Evolutionary conservation across 2,329 filamentous ascomycete genomes (phyloP).

Genomic region (Stagonosporopsis cucurbitacearum): DNA sequence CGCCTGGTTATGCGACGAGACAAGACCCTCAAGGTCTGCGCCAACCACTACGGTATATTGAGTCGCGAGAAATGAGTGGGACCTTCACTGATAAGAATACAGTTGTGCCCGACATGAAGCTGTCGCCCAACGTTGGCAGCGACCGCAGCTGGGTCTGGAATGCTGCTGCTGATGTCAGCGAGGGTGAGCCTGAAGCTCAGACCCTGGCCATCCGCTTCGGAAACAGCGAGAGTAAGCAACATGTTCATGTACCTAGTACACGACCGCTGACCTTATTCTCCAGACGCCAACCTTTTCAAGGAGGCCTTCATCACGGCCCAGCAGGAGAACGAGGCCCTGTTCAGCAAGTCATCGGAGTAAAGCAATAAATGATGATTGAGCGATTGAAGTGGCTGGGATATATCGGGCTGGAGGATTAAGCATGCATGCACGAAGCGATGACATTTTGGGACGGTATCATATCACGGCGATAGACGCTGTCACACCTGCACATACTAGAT

Average conservation of each 20-base stretch:
- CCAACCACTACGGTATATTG: slow-evolving; percentile 94
- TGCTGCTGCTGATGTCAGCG: slow-evolving; percentile 94
- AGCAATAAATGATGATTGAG: slow-evolving; percentile 30
- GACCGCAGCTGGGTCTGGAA: slow-evolving; percentile 99
- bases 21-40: slow-evolving; percentile 99
- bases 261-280: background rate
- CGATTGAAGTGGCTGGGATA: slow-evolving; percentile 6
- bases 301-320: slow-evolving; percentile 96
- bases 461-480: slow-evolving; percentile 40
- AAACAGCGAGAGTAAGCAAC: slow-evolving; percentile 84
- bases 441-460: slow-evolving; percentile 38
- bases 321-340: slow-evolving; percentile 91
- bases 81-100: slow-evolving; percentile 30
- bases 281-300: slow-evolving; percentile 97
- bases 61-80: slow-evolving; percentile 14
- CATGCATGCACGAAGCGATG: slow-evolving; percentile 39
- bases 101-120: slow-evolving; percentile 99
- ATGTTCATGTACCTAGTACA: background rate
- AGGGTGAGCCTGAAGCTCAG: slow-evolving; percentile 94
- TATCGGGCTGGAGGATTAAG: slow-evolving; percentile 11
- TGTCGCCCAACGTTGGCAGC: slow-evolving; percentile 95
- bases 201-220: slow-evolving; percentile 97
- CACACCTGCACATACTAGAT: slow-evolving; percentile 48
- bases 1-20: slow-evolving; percentile 97
- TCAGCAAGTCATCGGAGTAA: slow-evolving; percentile 61